These are phyloP conservation scores for Trichomonascus vanleenenianus DNA, from an alignment of 805 yeast species.

Conservation along the genomic window DNA sequence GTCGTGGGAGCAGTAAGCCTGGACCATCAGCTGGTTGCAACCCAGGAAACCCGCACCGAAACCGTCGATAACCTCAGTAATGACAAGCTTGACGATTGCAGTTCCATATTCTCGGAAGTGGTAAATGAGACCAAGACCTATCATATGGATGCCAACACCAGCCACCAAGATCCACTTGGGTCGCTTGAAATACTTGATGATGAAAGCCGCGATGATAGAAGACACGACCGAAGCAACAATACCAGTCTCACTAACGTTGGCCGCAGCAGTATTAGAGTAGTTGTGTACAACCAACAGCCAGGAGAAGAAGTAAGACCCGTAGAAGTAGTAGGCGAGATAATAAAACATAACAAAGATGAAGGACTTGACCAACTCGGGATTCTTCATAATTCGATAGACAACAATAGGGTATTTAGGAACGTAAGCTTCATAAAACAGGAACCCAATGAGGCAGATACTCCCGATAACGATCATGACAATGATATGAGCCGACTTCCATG, in stretches of 20 bases:
- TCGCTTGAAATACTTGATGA: constrained; percentile 2
- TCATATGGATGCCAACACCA: constrained; percentile 50
- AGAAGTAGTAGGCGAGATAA: constrained; percentile 22
- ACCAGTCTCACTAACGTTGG: constrained; percentile 9
- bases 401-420: constrained; percentile 31
- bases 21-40: constrained; percentile 26
- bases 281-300: constrained; percentile 11
- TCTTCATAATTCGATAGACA: constrained; percentile 29
- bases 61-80: constrained; percentile 54
- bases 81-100: constrained; percentile 50
- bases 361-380: constrained; percentile 23
- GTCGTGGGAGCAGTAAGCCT: constrained; percentile 3
- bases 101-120: constrained; percentile 45
- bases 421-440: constrained; percentile 16
- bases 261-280: constrained; percentile 10
- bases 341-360: constrained; percentile 20
- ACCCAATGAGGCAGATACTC: constrained; percentile 6
- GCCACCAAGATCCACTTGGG: constrained; percentile 39
- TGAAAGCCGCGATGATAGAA: constrained; percentile 6
- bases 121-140: constrained; percentile 51
- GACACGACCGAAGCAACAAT: constrained; percentile 11
- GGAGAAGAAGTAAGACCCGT: constrained; percentile 10
- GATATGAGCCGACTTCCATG: constrained; percentile 1
- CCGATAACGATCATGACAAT: constrained; percentile 1
- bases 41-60: constrained; percentile 67